These are phyloP conservation scores for Salix suchowensis DNA, from an alignment of 345 rosid species.

Conservation along the genomic window DNA sequence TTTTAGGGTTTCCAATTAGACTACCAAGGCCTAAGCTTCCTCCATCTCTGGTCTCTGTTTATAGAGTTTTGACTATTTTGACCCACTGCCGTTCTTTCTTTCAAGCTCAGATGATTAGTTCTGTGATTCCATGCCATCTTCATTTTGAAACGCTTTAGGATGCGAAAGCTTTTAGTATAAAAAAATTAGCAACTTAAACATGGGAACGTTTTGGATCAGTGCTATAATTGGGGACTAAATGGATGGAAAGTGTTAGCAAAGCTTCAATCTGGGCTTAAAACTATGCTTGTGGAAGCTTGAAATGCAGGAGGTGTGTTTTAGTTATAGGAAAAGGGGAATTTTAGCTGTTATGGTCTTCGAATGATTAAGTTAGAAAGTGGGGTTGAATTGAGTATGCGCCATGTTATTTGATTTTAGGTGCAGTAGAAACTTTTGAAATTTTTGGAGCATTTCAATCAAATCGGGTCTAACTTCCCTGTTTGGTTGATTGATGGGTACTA, in stretches of 20 bases:
- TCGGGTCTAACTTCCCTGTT: background rate
- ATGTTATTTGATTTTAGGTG: background rate
- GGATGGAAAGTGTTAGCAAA: background rate
- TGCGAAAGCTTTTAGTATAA: too few species aligned
- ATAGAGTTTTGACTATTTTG: too few species aligned
- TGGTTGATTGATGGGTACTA: background rate
- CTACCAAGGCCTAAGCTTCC: too few species aligned
- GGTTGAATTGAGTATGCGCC: background rate
- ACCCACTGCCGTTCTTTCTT: too few species aligned
- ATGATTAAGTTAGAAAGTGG: background rate
- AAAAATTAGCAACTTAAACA: background rate
- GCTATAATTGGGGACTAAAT: background rate
- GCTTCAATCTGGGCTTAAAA: background rate
- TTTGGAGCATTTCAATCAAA: background rate
- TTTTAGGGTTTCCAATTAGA: too few species aligned
- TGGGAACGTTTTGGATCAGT: background rate
- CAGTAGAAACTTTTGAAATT: constrained; percentile 2
- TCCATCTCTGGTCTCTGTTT: too few species aligned
- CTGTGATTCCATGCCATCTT: too few species aligned
- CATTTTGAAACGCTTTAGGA: too few species aligned
- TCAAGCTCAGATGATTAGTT: too few species aligned
- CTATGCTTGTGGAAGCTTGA: background rate
- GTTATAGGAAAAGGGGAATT: background rate
- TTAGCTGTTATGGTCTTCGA: background rate
- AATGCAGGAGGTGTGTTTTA: background rate